phyloP scores from a whole-genome alignment of 1,139 yeast species.

The Nakaseomyces delphensis region DNA sequence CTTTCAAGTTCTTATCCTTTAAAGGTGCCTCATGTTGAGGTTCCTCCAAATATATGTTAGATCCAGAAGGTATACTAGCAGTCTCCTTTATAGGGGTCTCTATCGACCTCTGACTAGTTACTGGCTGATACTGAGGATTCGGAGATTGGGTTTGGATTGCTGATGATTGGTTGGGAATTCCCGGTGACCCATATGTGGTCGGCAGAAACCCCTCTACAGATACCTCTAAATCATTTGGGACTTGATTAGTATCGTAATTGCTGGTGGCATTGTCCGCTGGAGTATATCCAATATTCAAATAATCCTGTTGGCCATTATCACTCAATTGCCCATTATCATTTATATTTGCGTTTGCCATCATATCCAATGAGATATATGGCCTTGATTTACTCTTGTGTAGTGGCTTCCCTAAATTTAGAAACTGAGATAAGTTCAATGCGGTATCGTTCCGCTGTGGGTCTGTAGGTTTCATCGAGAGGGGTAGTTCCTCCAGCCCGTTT shows the following conservation, averaged over 20 bases:
- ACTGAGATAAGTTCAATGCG: not conserved
- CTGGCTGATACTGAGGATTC: not conserved
- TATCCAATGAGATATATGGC: conserved; percentile 20
- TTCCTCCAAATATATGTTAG: not conserved
- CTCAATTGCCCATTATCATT: not conserved
- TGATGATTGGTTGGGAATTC: not conserved
- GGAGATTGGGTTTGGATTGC: not conserved
- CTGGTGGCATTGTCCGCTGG: not conserved
- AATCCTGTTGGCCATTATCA: not conserved
- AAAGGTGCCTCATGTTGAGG: not conserved
- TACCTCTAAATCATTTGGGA: not conserved
- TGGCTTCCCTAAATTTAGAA: conserved; percentile 1
- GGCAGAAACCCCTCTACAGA: not conserved
- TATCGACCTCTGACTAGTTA: not conserved
- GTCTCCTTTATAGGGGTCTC: not conserved
- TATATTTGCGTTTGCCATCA: conserved; percentile 3
- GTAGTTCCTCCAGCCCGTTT: not conserved
- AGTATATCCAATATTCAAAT: not conserved
- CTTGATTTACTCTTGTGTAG: conserved; percentile 13
- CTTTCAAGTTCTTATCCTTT: not conserved
- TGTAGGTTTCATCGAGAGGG: not conserved
- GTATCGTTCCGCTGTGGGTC: not conserved
- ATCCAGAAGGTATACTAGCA: too few species aligned
- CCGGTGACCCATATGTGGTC: not conserved
- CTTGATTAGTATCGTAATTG: not conserved